Evolutionary conservation across 805 yeast genomes (phyloP).

Genomic region (Torulaspora microellipsoides): DNA sequence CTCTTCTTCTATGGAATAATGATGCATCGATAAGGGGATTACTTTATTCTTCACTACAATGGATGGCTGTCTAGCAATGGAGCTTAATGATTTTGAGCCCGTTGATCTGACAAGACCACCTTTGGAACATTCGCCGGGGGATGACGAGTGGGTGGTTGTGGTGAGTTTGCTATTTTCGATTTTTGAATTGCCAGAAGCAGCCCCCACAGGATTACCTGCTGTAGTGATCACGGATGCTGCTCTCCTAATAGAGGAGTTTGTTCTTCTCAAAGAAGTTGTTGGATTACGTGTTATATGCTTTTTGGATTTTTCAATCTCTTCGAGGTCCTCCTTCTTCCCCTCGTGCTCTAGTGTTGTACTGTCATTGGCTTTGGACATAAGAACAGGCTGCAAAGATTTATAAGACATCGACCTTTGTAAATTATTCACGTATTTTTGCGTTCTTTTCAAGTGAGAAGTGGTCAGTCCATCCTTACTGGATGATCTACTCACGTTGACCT

Average conservation of each 20-base stretch:
- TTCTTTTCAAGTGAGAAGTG: conserved; percentile 28
- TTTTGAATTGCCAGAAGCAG: neutral
- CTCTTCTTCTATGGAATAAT: conserved; percentile 28
- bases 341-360: neutral
- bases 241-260: conserved; percentile 35
- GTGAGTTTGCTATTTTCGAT: neutral
- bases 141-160: neutral
- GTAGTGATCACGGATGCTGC: conserved; percentile 34
- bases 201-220: conserved; percentile 2
- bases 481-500: neutral
- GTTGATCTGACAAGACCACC: conserved; percentile 25
- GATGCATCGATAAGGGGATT: conserved; percentile 31
- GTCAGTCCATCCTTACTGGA: conserved; percentile 18
- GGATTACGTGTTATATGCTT: conserved; percentile 4
- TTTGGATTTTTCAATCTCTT: neutral
- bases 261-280: conserved; percentile 29
- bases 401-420: conserved; percentile 27
- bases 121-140: conserved; percentile 1
- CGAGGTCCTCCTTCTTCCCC: neutral
- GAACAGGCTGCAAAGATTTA: conserved; percentile 20
- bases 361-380: conserved; percentile 4
- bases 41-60: conserved; percentile 35
- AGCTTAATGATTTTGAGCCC: conserved; percentile 25
- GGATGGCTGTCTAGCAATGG: conserved; percentile 33
- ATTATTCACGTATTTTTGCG: conserved; percentile 30